Percentiles rank a stretch among this genome's conserved stretches.
Conservation (phyloP, 768 basidiomycete genomes). For the Amanita brunnescens region DNA sequence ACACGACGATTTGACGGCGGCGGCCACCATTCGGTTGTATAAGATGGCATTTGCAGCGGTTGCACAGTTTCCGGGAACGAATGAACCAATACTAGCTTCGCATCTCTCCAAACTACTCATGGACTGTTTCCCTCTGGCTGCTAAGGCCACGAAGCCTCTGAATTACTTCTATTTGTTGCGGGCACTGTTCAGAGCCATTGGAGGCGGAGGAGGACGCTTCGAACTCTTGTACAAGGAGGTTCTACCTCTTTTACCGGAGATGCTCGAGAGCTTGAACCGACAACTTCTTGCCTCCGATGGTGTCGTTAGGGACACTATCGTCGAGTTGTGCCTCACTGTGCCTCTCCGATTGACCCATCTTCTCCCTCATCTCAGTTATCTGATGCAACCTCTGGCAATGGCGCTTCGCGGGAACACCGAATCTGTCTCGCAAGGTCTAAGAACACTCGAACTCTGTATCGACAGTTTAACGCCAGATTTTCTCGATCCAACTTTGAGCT, state of each 20-base stretch:
- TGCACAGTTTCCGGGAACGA: constrained; percentile 55
- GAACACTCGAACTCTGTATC: constrained; percentile 97
- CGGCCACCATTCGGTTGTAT: constrained; percentile 83
- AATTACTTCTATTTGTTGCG: constrained; percentile 91
- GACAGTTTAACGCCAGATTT: constrained; percentile 98
- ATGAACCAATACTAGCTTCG: constrained; percentile 89
- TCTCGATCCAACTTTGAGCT: constrained; percentile 90
- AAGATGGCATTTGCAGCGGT: constrained; percentile 94
- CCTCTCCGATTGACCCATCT: constrained; percentile 93
- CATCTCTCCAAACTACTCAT: constrained; percentile 91
- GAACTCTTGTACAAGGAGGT: constrained; percentile 95
- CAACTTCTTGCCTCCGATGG: constrained; percentile 83
- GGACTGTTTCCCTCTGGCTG: constrained; percentile 92
- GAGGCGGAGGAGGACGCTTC: constrained; percentile 86
- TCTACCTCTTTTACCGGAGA: constrained; percentile 89
- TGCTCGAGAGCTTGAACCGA: constrained; percentile 90
- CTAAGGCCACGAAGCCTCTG: constrained; percentile 82
- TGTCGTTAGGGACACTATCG: constrained; percentile 83
- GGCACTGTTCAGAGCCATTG: constrained; percentile 88
- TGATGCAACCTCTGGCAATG: constrained; percentile 93
- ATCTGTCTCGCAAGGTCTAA: constrained; percentile 87
- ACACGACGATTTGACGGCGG: constrained; percentile 71
- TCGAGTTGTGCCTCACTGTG: constrained; percentile 94
- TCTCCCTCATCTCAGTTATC: constrained; percentile 86
- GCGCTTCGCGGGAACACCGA: constrained; percentile 84